Evolutionary conservation across 2,329 filamentous ascomycete genomes (phyloP), one percentile per base, ranked within the genome.

Genomic region (Tolypocladium paradoxum): DNA sequence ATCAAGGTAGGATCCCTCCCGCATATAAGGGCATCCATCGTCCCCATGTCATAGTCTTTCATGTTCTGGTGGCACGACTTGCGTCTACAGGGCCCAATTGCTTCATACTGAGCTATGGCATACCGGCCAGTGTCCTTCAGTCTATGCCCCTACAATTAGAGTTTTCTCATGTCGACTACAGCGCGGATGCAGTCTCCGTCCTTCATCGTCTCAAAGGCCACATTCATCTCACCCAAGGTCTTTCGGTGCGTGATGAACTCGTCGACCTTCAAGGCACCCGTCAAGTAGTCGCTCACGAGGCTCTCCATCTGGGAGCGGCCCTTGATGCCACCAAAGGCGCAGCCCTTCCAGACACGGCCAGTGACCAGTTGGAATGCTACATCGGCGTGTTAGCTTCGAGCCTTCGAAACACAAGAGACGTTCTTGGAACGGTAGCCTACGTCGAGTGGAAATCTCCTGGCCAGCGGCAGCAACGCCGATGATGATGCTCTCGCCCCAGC

Each of bases 201-300:
- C 79, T 96, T 95, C 93, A 99, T 99, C 62, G 87, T 83, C 59
- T 90, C 82, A 65, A 96, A 99, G 22, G 90, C 92, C 50, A 79
- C 76, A 78, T 97, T 97, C 73, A 99, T 95, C 65, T 87, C 83
- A 56, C 75, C 74, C 46, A 99, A 77, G 4, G 79, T 81, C 76
- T 95, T 89, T 63, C 91, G 84, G 76, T 99, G 93, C 34, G 93
- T 99, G 75, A 99, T 97, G 77, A 97, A 97, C 76, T 99, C 93
- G 69, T 97, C 92, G 47, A 97, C 93, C 84, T 96, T 97, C 68
- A 99, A 85, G 67, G 87, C 82, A 63, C 91, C 91, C 51, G 81
- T 80, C 70, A 95, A 79, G 75, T 99, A 99, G 73, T 97, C 92
- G 61, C 83, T 76, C 27, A 99, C 90, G 40, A 99, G 84, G 55